Percentiles rank a stretch among this genome's conserved stretches.
phyloP scores from a whole-genome alignment of 1,284 basidiomycete genomes.

The Cerrena zonata region DNA sequence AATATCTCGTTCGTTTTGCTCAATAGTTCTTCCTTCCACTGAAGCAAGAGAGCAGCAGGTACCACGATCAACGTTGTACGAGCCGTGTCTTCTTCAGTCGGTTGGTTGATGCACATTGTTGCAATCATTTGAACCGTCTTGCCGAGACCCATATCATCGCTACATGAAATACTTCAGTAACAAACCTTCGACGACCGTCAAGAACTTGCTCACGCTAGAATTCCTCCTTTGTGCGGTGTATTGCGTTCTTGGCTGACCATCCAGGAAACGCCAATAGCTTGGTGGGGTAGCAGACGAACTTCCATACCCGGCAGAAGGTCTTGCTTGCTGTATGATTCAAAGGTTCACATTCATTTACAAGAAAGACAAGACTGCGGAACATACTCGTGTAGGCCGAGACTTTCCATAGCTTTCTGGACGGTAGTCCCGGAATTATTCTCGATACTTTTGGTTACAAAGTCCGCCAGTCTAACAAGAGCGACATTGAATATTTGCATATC shows the following conservation, averaged over 20 bases:
- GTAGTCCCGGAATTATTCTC: slow-evolving; percentile 49
- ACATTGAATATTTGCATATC: background rate
- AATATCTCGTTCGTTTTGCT: slow-evolving; percentile 63
- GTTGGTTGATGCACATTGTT: slow-evolving; percentile 58
- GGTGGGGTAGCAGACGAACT: slow-evolving; percentile 64
- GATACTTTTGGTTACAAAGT: slow-evolving; percentile 53
- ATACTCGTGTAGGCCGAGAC: slow-evolving; percentile 44
- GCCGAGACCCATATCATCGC: slow-evolving; percentile 62
- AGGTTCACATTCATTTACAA: background rate
- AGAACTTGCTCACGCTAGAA: slow-evolving; percentile 56
- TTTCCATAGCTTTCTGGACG: slow-evolving; percentile 45
- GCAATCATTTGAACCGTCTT: slow-evolving; percentile 74
- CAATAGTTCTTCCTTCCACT: slow-evolving; percentile 70
- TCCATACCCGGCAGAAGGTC: slow-evolving; percentile 58
- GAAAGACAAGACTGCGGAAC: slow-evolving; percentile 12
- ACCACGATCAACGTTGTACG: slow-evolving; percentile 62
- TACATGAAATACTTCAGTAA: slow-evolving; percentile 19
- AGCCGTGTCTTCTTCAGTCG: slow-evolving; percentile 37
- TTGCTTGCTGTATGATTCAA: slow-evolving; percentile 32
- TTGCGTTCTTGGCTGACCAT: slow-evolving; percentile 53
- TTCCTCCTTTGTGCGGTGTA: slow-evolving; percentile 54
- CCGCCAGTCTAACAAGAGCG: slow-evolving; percentile 40
- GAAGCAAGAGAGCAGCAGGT: slow-evolving; percentile 61
- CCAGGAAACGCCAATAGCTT: slow-evolving; percentile 70
- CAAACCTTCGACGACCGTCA: slow-evolving; percentile 3